These are phyloP conservation scores for Thelonectria olida DNA, from an alignment of 2,329 filamentous ascomycete genomes.

Conservation along the genomic window DNA sequence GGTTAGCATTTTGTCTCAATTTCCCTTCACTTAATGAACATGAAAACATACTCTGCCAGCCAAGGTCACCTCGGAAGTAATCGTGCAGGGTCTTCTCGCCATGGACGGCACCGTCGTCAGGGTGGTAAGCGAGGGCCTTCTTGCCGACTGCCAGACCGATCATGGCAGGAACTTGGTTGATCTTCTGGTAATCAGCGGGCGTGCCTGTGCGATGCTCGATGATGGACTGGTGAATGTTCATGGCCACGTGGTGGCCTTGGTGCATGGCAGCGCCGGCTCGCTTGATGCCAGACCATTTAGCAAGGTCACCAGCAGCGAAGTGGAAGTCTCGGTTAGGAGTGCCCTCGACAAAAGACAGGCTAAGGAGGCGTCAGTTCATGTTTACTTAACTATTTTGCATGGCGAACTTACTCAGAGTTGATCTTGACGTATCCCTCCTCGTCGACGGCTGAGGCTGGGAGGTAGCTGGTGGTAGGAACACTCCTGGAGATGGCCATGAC, in stretches of 20 bases:
- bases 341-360: constrained; percentile 62
- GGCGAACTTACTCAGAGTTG: constrained; percentile 56
- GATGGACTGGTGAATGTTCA: constrained; percentile 74
- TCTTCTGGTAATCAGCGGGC: constrained; percentile 56
- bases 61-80: constrained; percentile 76
- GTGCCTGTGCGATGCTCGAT: constrained; percentile 50
- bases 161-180: constrained; percentile 67
- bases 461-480: constrained; percentile 68
- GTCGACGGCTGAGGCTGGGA: constrained; percentile 68
- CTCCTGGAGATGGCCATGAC: constrained; percentile 75
- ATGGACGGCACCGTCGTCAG: constrained; percentile 63
- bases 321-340: constrained; percentile 68
- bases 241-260: constrained; percentile 72
- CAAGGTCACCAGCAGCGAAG: constrained; percentile 76
- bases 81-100: constrained; percentile 70
- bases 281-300: constrained; percentile 80
- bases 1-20: constrained; percentile 25
- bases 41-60: constrained; percentile 64
- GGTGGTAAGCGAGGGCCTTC: constrained; percentile 71
- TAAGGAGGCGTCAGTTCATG: constrained; percentile 36
- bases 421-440: constrained; percentile 74
- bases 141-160: constrained; percentile 78
- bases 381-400: neutral
- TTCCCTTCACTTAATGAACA: fast-evolving
- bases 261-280: constrained; percentile 81